Conservation (phyloP, 345 rosid genomes). For the Lagerstroemia speciosa region DNA sequence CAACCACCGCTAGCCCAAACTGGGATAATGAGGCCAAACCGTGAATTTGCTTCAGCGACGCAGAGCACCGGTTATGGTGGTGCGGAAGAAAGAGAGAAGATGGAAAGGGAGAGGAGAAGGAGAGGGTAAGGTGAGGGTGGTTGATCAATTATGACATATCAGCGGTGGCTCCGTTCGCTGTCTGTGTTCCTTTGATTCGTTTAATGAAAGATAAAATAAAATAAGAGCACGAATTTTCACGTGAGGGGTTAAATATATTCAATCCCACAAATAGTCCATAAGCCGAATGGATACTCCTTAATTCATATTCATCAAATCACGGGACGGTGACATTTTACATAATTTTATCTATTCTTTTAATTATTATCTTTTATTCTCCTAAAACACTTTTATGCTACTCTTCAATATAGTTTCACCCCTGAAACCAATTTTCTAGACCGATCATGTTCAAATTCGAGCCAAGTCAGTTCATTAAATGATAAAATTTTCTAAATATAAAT, state of each 20-base stretch:
- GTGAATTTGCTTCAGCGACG: background rate
- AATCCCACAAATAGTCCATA: too few relatives aligned
- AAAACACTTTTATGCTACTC: too few relatives aligned
- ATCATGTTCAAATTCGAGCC: too few relatives aligned
- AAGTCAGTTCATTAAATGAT: too few relatives aligned
- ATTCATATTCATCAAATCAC: too few relatives aligned
- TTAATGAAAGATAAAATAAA: background rate
- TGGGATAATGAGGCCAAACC: background rate
- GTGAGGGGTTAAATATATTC: background rate
- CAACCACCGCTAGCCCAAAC: background rate
- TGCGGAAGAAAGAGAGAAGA: background rate
- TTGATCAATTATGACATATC: conserved; percentile 6
- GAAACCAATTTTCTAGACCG: too few relatives aligned
- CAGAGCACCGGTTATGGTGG: background rate
- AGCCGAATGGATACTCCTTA: too few relatives aligned
- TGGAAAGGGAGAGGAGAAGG: background rate
- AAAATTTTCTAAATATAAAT: too few relatives aligned
- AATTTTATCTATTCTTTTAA: too few relatives aligned
- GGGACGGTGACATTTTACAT: too few relatives aligned
- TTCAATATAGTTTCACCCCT: too few relatives aligned
- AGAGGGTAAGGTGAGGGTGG: background rate
- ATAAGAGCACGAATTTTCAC: background rate
- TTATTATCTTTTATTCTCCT: too few relatives aligned
- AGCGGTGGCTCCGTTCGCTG: conserved; percentile 1
- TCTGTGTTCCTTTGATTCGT: background rate